Conservation (phyloP, 257 asterid genomes). For the Solanum dulcamara region DNA sequence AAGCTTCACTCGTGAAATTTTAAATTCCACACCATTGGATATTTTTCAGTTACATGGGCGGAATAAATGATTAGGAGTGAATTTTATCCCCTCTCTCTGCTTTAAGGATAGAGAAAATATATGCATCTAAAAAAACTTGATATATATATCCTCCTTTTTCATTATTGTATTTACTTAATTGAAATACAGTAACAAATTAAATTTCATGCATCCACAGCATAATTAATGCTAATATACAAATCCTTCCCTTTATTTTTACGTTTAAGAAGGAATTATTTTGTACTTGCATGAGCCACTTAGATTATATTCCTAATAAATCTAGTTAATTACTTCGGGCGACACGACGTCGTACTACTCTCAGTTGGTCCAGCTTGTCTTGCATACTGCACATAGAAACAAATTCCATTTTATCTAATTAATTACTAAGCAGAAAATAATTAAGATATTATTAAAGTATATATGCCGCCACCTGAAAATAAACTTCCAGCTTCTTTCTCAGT, state of each 20-base stretch:
- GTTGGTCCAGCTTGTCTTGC: slow-evolving; percentile 56
- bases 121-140: too few relatives aligned
- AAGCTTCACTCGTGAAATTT: too few relatives aligned
- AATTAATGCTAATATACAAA: not conserved
- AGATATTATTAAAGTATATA: not conserved
- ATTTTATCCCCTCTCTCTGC: not conserved
- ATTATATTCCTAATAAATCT: not conserved
- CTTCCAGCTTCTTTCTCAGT: slow-evolving; percentile 59
- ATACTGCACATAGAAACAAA: slow-evolving; percentile 18
- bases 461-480: slow-evolving; percentile 55
- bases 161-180: too few relatives aligned
- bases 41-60: too few relatives aligned
- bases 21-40: too few relatives aligned
- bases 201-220: not conserved
- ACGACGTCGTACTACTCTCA: slow-evolving; percentile 36
- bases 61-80: too few relatives aligned
- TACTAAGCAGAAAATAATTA: not conserved
- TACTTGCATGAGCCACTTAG: not conserved
- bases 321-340: slow-evolving; percentile 21
- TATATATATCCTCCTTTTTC: too few relatives aligned
- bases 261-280: not conserved
- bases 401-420: not conserved
- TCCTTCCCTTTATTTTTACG: not conserved
- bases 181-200: too few relatives aligned
- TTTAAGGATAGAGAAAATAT: not conserved